Conservation (phyloP, 2,329 filamentous ascomycete species). For the Aaosphaeria pasadenensis region DNA sequence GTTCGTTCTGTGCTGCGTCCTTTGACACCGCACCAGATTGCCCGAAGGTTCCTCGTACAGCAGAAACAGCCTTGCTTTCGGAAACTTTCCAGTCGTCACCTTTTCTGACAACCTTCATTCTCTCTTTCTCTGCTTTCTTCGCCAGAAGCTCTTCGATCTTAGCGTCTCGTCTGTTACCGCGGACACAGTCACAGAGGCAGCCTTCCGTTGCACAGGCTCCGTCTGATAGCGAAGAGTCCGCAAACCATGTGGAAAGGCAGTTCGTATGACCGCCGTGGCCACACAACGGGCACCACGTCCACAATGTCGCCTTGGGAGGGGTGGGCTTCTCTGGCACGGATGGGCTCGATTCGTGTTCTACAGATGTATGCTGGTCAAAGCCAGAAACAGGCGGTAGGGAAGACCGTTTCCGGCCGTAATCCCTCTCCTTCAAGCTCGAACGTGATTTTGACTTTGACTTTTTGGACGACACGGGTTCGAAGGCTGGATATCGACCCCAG, state of each 20-base stretch:
- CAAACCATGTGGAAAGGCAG: constrained; percentile 58
- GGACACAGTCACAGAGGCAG: constrained; percentile 59
- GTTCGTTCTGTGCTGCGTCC: constrained; percentile 11
- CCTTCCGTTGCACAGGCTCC: constrained; percentile 58
- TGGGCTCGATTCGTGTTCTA: constrained; percentile 16
- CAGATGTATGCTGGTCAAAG: constrained; percentile 7
- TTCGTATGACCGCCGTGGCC: constrained; percentile 59
- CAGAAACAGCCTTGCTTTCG: constrained; percentile 43
- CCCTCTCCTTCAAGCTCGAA: constrained; percentile 16
- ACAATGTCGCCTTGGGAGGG: constrained; percentile 40
- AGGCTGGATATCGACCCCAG: constrained; percentile 44
- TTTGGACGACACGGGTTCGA: constrained; percentile 29
- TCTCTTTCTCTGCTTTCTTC: constrained; percentile 33
- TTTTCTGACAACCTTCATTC: constrained; percentile 31
- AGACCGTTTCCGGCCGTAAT: constrained; percentile 24
- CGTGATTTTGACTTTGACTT: constrained; percentile 27
- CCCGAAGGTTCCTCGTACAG: constrained; percentile 32
- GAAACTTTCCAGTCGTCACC: constrained; percentile 42
- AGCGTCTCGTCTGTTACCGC: constrained; percentile 41
- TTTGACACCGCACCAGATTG: constrained; percentile 9
- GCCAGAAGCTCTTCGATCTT: constrained; percentile 26
- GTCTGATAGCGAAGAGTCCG: constrained; percentile 43
- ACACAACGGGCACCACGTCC: constrained; percentile 59
- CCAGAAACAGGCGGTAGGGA: constrained; percentile 16
- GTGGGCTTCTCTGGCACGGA: constrained; percentile 16